Evolutionary conservation across 2,329 filamentous ascomycete species (phyloP).

Genomic region (Fusarium denticulatum): DNA sequence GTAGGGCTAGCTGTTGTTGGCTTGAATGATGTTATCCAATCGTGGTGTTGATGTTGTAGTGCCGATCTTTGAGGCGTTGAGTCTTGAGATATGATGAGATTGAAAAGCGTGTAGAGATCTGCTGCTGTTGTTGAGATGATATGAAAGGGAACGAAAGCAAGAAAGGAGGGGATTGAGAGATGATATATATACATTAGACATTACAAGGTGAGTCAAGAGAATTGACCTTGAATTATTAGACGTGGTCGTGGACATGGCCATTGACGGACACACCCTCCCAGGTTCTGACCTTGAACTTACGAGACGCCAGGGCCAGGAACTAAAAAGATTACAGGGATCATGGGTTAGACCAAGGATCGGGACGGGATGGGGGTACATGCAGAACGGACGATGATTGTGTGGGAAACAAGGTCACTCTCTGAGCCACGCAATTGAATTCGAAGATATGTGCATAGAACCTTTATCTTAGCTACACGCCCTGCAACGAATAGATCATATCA

Average conservation of each 20-base stretch:
- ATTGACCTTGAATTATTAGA: slow-evolving; percentile 13
- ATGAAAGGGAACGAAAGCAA: slow-evolving; percentile 5
- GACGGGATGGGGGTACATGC: slow-evolving; percentile 35
- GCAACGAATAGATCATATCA: slow-evolving; percentile 7
- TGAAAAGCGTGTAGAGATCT: slow-evolving; percentile 11
- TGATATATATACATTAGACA: slow-evolving; percentile 24
- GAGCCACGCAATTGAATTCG: not conserved
- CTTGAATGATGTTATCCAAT: slow-evolving; percentile 13
- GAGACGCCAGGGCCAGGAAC: slow-evolving; percentile 4
- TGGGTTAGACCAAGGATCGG: slow-evolving; percentile 29
- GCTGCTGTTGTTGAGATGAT: slow-evolving; percentile 7
- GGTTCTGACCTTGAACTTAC: slow-evolving; percentile 15
- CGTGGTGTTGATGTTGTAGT: slow-evolving; percentile 17
- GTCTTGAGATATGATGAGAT: slow-evolving; percentile 4
- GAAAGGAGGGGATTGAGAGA: not conserved
- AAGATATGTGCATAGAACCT: not conserved
- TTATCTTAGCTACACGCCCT: slow-evolving; percentile 7
- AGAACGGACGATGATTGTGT: slow-evolving; percentile 1
- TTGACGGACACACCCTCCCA: slow-evolving; percentile 22
- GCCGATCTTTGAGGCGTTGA: slow-evolving; percentile 29
- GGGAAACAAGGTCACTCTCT: not conserved
- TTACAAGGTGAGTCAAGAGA: slow-evolving; percentile 18
- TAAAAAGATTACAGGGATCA: slow-evolving; percentile 12
- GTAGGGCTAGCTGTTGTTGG: slow-evolving; percentile 11
- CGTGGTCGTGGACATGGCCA: slow-evolving; percentile 14